Percentiles rank a stretch among this genome's conserved stretches.
Conservation (phyloP, 257 asterid genomes). For the Petrea volubilis region DNA sequence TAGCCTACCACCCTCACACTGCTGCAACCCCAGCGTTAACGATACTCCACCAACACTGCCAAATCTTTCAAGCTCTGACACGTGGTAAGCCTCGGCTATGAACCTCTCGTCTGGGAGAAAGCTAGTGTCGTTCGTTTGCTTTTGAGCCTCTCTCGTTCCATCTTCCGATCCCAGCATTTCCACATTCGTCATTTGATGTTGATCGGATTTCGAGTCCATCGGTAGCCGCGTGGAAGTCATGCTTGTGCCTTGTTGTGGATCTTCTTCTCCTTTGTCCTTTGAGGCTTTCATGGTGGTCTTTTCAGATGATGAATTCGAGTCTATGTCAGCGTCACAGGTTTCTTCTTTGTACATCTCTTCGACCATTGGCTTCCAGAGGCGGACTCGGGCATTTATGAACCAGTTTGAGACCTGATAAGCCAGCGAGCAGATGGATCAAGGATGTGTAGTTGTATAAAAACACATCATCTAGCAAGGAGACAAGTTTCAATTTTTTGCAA, state of each 20-base stretch:
- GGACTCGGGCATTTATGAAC: constrained; percentile 94
- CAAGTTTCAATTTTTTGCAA: too few species aligned
- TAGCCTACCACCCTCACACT: constrained; percentile 52
- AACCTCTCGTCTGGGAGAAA: constrained; percentile 37
- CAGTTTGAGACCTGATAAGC: constrained; percentile 83
- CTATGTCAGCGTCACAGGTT: constrained; percentile 55
- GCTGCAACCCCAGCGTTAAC: constrained; percentile 75
- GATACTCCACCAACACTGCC: constrained; percentile 60
- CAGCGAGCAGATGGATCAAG: constrained; percentile 16
- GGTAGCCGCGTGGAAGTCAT: constrained; percentile 40
- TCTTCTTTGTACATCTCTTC: constrained; percentile 98
- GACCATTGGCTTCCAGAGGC: constrained; percentile 98
- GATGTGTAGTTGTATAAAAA: constrained; percentile 2
- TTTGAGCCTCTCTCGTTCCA: too few species aligned
- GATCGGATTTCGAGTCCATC: constrained; percentile 43
- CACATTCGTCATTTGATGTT: constrained; percentile 33
- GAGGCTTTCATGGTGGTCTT: constrained; percentile 35
- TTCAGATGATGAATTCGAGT: constrained; percentile 67
- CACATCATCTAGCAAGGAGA: background rate
- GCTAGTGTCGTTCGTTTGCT: constrained; percentile 18
- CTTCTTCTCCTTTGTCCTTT: constrained; percentile 49
- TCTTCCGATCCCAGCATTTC: constrained; percentile 50
- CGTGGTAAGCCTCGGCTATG: constrained; percentile 41
- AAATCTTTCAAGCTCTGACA: constrained; percentile 61
- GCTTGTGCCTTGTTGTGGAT: constrained; percentile 35